Conservation (phyloP, 2,329 filamentous ascomycete species). For the Nemania serpens region DNA sequence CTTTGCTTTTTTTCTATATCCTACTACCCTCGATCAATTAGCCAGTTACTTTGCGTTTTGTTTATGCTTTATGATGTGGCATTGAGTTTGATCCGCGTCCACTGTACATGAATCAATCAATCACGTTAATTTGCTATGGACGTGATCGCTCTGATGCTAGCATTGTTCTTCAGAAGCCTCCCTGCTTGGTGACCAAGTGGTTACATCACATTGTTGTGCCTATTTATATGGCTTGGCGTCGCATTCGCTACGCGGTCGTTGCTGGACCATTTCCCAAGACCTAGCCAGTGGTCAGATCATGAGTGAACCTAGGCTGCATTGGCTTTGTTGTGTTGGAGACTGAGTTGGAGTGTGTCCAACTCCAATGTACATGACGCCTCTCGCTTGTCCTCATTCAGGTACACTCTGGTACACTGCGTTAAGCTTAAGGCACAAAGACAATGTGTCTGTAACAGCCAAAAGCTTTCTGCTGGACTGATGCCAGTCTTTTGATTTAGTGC, state of each 20-base stretch:
- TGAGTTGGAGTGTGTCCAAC: conserved; percentile 1
- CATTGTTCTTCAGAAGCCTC: background rate
- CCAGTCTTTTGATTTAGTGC: conserved; percentile 28
- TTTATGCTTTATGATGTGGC: no score
- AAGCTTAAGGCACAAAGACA: background rate
- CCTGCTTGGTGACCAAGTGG: conserved; percentile 30
- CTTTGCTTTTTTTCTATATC: background rate
- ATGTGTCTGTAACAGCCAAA: no score
- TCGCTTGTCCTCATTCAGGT: background rate
- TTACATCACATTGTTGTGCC: conserved; percentile 25
- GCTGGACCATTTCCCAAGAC: background rate
- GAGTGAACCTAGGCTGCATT: conserved; percentile 1
- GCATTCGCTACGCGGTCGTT: conserved; percentile 13
- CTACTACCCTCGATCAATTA: no score
- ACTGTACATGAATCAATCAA: no score
- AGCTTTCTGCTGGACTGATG: background rate
- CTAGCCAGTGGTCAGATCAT: conserved; percentile 19
- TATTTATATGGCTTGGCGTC: background rate
- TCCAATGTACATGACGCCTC: background rate
- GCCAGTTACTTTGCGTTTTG: no score
- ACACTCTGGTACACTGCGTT: conserved; percentile 1
- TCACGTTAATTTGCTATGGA: no score
- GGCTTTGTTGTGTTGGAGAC: background rate
- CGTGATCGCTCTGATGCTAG: no score
- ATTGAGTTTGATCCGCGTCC: no score